Conservation (phyloP, 2,329 filamentous ascomycete genomes). For the Venturia pyrina region DNA sequence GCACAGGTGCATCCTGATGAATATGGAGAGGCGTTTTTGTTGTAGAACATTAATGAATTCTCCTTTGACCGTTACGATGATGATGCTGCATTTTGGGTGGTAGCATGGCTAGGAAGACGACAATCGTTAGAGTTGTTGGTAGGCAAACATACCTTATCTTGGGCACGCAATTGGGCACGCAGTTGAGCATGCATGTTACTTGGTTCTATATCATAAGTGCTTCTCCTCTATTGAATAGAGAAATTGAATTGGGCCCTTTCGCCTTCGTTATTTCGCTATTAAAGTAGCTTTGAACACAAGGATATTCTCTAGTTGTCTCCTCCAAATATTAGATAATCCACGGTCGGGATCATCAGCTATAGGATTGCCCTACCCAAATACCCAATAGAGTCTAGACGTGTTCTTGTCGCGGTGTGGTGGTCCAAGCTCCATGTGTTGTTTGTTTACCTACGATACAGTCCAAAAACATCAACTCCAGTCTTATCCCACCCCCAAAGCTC, state of each 20-base stretch:
- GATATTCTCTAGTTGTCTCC: no score
- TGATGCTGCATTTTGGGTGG: neutral
- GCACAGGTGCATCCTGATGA: neutral
- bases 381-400: no score
- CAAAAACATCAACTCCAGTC: no score
- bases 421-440: neutral
- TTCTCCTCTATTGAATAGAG: no score
- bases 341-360: neutral
- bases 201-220: no score
- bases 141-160: neutral
- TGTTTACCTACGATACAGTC: no score
- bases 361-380: no score
- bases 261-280: no score
- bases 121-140: neutral
- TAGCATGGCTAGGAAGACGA: neutral
- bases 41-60: conserved; percentile 3
- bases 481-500: no score
- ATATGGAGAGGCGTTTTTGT: neutral
- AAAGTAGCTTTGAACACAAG: no score
- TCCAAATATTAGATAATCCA: no score
- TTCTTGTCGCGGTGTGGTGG: neutral
- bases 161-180: neutral
- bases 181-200: neutral
- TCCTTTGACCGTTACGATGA: neutral
- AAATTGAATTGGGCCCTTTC: no score